Evolutionary conservation across 306 rosid species (phyloP), one percentile per base, ranked within the genome.

Genomic region (Calophaca sinica): DNA sequence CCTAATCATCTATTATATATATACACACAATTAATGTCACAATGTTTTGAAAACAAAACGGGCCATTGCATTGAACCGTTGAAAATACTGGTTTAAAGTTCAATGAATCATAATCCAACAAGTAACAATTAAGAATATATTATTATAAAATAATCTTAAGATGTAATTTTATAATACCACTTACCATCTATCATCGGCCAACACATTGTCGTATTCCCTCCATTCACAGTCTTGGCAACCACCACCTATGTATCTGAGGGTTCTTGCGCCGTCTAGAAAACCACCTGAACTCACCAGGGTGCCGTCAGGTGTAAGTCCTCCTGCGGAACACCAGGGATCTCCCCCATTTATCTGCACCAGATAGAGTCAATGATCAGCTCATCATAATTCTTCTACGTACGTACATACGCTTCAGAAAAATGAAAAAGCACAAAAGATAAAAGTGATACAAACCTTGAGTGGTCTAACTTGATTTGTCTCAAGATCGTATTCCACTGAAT

Each of bases 261-360:
- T 36, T 84, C 13, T 87, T 0, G 33, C 46, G 12, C 99, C 99
- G 0, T 54, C 60, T 0, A 5, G 1, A 81, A 91, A 89, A 1
- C 99, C 99, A 42, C 99, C 98, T 0, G 89, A 64, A 63, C 86
- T 81, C 55, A 92, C 77, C 2, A 92, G 62, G 4, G 70, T 80
- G n/a, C 99, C 99, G 2, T 92, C 88, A 0, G 72, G 66, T 26
- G 86, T 61, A 26, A 96, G 79, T 44, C 94, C 98, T 72, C 99
- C 99, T 0, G 89, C 73, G 2, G 99, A 96, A 76, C 99, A 96
- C 99, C 99, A 96, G 9, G 91, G 90, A 61, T 96, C 99, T 45
- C 73, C 61, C 1, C 0, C 4, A 2, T 31, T 12, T 86, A 89
- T 44, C 84, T 81, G 46, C 70, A 28, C 13, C 13, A 15, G 5